Conservation (phyloP, 768 basidiomycete species). For the Xerocomellus dryophilus region DNA sequence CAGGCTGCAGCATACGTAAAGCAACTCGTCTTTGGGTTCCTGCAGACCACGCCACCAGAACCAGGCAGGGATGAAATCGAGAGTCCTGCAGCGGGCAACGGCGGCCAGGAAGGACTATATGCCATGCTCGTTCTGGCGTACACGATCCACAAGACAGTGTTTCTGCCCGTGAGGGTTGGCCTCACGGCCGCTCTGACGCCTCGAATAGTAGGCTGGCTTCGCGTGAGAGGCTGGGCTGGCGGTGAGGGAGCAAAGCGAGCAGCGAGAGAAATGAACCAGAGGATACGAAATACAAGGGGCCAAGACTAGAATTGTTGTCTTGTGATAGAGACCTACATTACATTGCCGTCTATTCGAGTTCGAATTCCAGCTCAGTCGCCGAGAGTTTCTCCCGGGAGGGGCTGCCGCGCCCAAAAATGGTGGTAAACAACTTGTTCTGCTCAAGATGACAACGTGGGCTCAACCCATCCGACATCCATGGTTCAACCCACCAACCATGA, state of each 20-base stretch:
- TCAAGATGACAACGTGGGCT: slow-evolving; percentile 33
- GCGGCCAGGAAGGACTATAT: slow-evolving; percentile 73
- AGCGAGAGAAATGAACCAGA: slow-evolving; percentile 42
- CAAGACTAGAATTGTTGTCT: slow-evolving; percentile 15
- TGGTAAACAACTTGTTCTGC: not conserved
- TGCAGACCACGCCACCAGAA: slow-evolving; percentile 56
- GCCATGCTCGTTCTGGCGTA: slow-evolving; percentile 93
- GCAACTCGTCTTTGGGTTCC: slow-evolving; percentile 40
- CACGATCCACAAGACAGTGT: slow-evolving; percentile 91
- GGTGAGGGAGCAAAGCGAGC: slow-evolving; percentile 67
- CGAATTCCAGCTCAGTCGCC: slow-evolving; percentile 7
- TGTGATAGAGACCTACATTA: slow-evolving; percentile 10
- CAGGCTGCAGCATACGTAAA: slow-evolving; percentile 60
- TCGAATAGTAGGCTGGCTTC: slow-evolving; percentile 79
- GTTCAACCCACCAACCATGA: slow-evolving; percentile 39
- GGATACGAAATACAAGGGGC: slow-evolving; percentile 25
- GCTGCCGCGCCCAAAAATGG: not conserved
- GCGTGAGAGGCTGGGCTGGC: slow-evolving; percentile 78
- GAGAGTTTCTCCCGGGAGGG: too few species aligned
- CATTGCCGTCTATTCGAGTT: slow-evolving; percentile 4
- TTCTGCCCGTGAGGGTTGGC: slow-evolving; percentile 86
- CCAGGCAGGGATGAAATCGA: slow-evolving; percentile 68
- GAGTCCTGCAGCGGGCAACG: slow-evolving; percentile 28
- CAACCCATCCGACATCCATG: slow-evolving; percentile 43
- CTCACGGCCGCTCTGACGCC: slow-evolving; percentile 86